A percentile compares a stretch with the other conserved stretches of the same genome.
These are phyloP conservation scores for Cryptococcus neoformans DNA, from an alignment of 1,284 basidiomycete genomes.

Conservation along the genomic window DNA sequence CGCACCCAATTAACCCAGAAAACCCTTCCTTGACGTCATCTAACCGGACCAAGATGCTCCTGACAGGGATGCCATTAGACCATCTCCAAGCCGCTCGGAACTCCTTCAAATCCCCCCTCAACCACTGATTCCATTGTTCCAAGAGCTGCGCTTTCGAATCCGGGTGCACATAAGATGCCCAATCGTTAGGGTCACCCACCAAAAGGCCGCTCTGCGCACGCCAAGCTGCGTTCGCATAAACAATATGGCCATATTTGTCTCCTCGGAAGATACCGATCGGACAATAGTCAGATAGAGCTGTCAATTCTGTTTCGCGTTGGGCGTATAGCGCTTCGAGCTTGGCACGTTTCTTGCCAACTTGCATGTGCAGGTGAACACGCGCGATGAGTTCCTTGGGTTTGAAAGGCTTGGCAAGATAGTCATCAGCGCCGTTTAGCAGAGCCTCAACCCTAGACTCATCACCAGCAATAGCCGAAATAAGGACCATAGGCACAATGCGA, in stretches of 20 bases:
- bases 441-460: slow-evolving; percentile 39
- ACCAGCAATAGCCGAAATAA: slow-evolving; percentile 30
- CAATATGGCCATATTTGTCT: slow-evolving; percentile 20
- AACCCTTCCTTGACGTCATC: slow-evolving; percentile 27
- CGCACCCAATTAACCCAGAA: slow-evolving; percentile 36
- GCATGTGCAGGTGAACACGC: slow-evolving; percentile 44
- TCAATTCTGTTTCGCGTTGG: slow-evolving; percentile 37
- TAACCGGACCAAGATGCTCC: slow-evolving; percentile 37
- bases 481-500: slow-evolving; percentile 28
- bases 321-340: slow-evolving; percentile 37
- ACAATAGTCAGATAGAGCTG: slow-evolving; percentile 44
- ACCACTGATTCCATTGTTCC: slow-evolving; percentile 15
- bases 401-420: slow-evolving; percentile 46
- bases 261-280: slow-evolving; percentile 39
- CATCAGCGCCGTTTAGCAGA: slow-evolving; percentile 50
- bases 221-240: slow-evolving; percentile 40
- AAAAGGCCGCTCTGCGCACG: slow-evolving; percentile 14
- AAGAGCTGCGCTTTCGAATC: slow-evolving; percentile 12
- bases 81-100: slow-evolving; percentile 35
- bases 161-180: slow-evolving; percentile 17
- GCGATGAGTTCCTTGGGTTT: slow-evolving; percentile 50
- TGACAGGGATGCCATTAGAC: slow-evolving; percentile 29
- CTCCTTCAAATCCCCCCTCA: slow-evolving; percentile 15
- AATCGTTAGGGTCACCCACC: slow-evolving; percentile 14
- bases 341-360: slow-evolving; percentile 42